Percentiles rank a stretch among this genome's conserved stretches.
phyloP scores from a whole-genome alignment of 495 filamentous ascomycete genomes.

The Lepidopterella palustris region DNA sequence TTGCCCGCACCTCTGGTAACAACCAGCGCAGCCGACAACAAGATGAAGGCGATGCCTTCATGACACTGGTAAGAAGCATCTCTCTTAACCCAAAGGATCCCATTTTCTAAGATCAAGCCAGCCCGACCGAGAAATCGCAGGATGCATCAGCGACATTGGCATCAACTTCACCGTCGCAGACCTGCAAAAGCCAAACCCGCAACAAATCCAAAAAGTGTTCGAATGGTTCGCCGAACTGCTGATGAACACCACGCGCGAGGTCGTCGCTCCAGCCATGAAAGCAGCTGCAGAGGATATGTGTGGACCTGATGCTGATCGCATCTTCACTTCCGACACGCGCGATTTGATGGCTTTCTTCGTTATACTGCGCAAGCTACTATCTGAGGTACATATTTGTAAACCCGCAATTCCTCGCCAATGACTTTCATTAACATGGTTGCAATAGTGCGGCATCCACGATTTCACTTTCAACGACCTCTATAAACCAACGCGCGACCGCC shows the following conservation, averaged over 20 bases:
- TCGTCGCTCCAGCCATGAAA: slow-evolving; percentile 89
- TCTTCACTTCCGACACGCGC: slow-evolving; percentile 77
- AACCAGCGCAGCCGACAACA: slow-evolving; percentile 59
- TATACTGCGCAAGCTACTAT: slow-evolving; percentile 65
- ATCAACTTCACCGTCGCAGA: slow-evolving; percentile 83
- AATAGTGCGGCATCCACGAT: slow-evolving; percentile 76
- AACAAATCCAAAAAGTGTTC: slow-evolving; percentile 90
- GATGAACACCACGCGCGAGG: slow-evolving; percentile 83
- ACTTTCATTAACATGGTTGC: not conserved
- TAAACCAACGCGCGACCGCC: slow-evolving; percentile 77
- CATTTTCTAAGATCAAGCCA: slow-evolving; percentile 27
- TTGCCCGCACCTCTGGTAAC: slow-evolving; percentile 45
- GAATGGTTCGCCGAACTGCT: slow-evolving; percentile 95
- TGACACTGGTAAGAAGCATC: slow-evolving; percentile 60
- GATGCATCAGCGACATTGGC: slow-evolving; percentile 93
- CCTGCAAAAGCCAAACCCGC: slow-evolving; percentile 84
- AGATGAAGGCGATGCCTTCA: slow-evolving; percentile 77
- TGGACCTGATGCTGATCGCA: slow-evolving; percentile 65
- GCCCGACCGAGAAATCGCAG: slow-evolving; percentile 84
- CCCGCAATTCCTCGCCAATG: no score
- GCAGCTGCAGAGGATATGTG: slow-evolving; percentile 80
- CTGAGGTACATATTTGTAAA: slow-evolving; percentile 48
- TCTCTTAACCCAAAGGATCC: not conserved
- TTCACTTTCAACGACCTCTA: slow-evolving; percentile 88
- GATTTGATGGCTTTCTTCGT: slow-evolving; percentile 92